These are phyloP conservation scores for Claviceps sp. DNA, from an alignment of 2,329 filamentous ascomycete species.

Conservation along the genomic window DNA sequence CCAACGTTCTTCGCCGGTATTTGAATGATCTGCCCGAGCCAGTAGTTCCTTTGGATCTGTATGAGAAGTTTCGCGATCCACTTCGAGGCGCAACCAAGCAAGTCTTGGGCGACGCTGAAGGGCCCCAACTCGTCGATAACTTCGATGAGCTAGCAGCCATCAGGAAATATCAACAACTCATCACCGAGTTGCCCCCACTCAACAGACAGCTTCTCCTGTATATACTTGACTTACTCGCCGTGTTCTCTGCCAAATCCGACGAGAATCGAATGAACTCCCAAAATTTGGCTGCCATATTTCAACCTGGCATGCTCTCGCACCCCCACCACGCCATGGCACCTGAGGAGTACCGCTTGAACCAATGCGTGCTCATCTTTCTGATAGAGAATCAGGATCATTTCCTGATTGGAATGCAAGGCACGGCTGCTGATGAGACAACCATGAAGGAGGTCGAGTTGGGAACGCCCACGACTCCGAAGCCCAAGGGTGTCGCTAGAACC, in stretches of 20 bases:
- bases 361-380: slow-evolving; percentile 92
- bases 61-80: slow-evolving; percentile 80
- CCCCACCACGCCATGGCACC: slow-evolving; percentile 92
- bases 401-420: slow-evolving; percentile 94
- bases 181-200: slow-evolving; percentile 81
- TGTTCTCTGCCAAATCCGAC: slow-evolving; percentile 93
- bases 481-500: slow-evolving; percentile 44
- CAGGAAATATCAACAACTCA: slow-evolving; percentile 70
- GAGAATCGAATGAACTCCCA: slow-evolving; percentile 93
- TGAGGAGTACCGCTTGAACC: slow-evolving; percentile 83
- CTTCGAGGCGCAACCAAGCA: slow-evolving; percentile 59
- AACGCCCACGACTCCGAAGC: slow-evolving; percentile 37
- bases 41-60: slow-evolving; percentile 87
- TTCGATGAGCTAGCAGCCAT: slow-evolving; percentile 58
- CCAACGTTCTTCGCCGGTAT: slow-evolving; percentile 89
- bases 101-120: slow-evolving; percentile 55
- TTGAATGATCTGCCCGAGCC: slow-evolving; percentile 93
- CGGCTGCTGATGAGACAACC: slow-evolving; percentile 80
- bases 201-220: slow-evolving; percentile 92
- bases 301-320: slow-evolving; percentile 90
- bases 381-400: slow-evolving; percentile 99
- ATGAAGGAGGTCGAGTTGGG: slow-evolving; percentile 55
- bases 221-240: slow-evolving; percentile 86
- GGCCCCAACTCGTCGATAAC: slow-evolving; percentile 54
- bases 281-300: slow-evolving; percentile 93